These are phyloP conservation scores for Trametes gibbosa DNA, from an alignment of 768 basidiomycete genomes.

Conservation along the genomic window DNA sequence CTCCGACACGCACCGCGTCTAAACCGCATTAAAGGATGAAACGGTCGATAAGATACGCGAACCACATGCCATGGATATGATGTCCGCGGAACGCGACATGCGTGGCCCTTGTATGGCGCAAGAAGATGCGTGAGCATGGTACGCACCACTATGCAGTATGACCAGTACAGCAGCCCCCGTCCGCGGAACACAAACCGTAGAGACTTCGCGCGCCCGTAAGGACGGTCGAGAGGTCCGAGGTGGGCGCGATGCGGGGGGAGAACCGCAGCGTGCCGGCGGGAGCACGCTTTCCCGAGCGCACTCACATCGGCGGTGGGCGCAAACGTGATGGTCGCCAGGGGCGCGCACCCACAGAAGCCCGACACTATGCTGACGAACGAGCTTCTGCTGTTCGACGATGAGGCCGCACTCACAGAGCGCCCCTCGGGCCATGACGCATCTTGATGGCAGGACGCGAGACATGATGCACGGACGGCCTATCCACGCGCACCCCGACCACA, in stretches of 20 bases:
- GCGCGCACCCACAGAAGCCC: not conserved
- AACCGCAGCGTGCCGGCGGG: not conserved
- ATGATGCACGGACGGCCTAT: conserved; percentile 2
- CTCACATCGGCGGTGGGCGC: not conserved
- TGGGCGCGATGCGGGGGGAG: not conserved
- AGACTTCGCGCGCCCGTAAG: too few species aligned
- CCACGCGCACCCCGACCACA: not conserved
- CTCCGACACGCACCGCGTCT: too few species aligned
- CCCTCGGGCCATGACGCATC: not conserved
- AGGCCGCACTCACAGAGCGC: not conserved
- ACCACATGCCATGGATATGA: too few species aligned
- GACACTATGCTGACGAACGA: not conserved
- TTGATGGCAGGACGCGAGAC: not conserved
- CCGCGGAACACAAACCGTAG: too few species aligned
- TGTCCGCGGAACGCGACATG: too few species aligned
- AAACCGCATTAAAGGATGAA: too few species aligned
- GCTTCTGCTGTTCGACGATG: not conserved
- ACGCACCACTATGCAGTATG: too few species aligned
- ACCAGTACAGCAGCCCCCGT: too few species aligned
- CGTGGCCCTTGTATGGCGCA: too few species aligned
- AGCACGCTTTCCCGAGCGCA: not conserved
- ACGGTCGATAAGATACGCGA: too few species aligned
- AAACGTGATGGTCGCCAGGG: not conserved
- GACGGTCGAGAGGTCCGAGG: too few species aligned
- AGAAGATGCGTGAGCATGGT: too few species aligned